phyloP scores from a whole-genome alignment of 441 rosid species.

The Macaranga tanarius region DNA sequence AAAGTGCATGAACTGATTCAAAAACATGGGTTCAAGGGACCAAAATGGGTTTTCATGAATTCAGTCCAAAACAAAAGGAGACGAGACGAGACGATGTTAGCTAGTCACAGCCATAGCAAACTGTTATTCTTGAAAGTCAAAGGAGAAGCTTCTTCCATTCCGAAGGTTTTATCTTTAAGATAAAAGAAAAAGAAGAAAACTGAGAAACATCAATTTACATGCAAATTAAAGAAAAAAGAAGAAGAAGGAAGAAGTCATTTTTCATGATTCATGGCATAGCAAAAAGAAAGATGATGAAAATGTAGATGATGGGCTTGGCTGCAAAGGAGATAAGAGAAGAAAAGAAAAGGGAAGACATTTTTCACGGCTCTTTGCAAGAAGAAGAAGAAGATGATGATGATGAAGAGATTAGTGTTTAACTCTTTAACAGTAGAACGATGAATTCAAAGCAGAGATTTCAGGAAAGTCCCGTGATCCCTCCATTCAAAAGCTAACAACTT shows the following conservation, averaged over 20 bases:
- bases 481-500: constrained; percentile 44
- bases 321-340: not conserved
- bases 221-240: constrained; percentile 11
- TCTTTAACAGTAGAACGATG: constrained; percentile 45
- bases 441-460: constrained; percentile 57
- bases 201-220: constrained; percentile 6
- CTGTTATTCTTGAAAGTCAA: not conserved
- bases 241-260: no score
- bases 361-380: constrained; percentile 35
- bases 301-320: not conserved
- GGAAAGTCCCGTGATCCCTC: constrained; percentile 79
- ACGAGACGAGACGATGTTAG: no score
- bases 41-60: constrained; percentile 56
- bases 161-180: not conserved
- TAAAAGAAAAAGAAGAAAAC: constrained; percentile 5
- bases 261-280: no score
- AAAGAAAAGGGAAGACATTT: constrained; percentile 22
- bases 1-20: constrained; percentile 95
- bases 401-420: constrained; percentile 15
- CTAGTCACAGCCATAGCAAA: not conserved
- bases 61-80: not conserved
- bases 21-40: constrained; percentile 63
- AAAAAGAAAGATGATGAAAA: constrained; percentile 14
- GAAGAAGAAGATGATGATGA: constrained; percentile 44
- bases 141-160: constrained; percentile 22